Conservation (phyloP, 1,139 yeast species). For the Hyphopichia buzzinii region DNA sequence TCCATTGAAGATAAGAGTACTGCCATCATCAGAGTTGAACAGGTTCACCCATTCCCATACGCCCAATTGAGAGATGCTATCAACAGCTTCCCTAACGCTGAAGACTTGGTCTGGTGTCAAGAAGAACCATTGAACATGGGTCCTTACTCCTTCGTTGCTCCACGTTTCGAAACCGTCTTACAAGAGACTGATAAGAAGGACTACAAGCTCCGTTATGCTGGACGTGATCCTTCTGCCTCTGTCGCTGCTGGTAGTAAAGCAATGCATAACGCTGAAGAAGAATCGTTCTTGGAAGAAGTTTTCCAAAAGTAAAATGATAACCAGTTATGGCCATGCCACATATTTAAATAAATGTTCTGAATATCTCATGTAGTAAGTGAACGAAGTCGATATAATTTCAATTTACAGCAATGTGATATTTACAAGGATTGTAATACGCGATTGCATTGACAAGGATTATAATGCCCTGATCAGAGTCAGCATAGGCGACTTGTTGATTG, state of each 20-base stretch:
- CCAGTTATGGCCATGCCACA: not conserved
- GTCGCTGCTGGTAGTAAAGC: constrained; percentile 97
- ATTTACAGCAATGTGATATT: too few relatives aligned
- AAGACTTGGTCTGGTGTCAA: constrained; percentile 95
- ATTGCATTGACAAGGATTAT: too few relatives aligned
- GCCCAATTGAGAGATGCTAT: constrained; percentile 87
- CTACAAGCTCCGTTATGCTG: constrained; percentile 75
- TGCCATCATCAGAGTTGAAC: constrained; percentile 88
- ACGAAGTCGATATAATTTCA: too few relatives aligned
- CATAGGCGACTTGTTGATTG: too few relatives aligned
- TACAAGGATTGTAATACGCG: too few relatives aligned
- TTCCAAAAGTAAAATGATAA: constrained; percentile 33
- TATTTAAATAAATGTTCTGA: not conserved
- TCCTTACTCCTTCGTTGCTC: constrained; percentile 73
- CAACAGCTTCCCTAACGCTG: constrained; percentile 74
- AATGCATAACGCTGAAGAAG: constrained; percentile 87
- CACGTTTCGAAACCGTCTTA: constrained; percentile 77
- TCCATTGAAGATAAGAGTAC: constrained; percentile 73
- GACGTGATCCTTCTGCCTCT: constrained; percentile 97
- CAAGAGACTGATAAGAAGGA: constrained; percentile 66
- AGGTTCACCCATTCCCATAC: constrained; percentile 98
- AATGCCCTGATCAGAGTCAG: too few relatives aligned
- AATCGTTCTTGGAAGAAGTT: constrained; percentile 77
- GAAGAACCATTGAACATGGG: constrained; percentile 99
- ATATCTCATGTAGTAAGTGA: not conserved